Evolutionary conservation across 192 early-diverging fungal genomes (phyloP), one percentile per base, ranked within the genome.

Genomic region (Backusella parvicylindrica): DNA sequence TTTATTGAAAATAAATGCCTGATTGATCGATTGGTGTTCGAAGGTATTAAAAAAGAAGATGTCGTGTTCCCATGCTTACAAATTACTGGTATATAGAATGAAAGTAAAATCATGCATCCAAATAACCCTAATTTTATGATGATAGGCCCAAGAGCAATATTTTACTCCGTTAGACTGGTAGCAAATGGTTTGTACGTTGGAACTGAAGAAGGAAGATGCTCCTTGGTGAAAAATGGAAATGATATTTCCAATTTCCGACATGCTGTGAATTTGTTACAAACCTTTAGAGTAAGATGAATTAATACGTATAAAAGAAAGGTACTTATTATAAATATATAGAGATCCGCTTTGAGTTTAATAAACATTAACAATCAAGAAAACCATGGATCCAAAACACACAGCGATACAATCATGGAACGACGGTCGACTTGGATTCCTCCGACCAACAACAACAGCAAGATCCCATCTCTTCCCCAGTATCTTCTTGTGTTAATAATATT

Each of bases 351-450:
- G 40, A 41, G 40, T 41, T 41, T 41, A 41, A 41, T 41, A 41
- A 41, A 41, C 40, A 41, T 41, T 41, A 41, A 41, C 40, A 41
- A 41, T 41, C 40, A 41, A 41, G 40, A 41, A 41, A 41, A 41
- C 40, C 3, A 63, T 23, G 56, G 56, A 63, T 63, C 30, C 56
- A 63, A 63, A 23, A 23, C 3, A 63, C 56, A 31, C 18, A 63
- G 8, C 4, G 26, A 28, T 60, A 60, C 26, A 60, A 60, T 26
- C 53, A 60, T n/a, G 26, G 18, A 26, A 60, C 26, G 26, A 30
- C 26, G n/a, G 28, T 30, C 26, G 40, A 41, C 40, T 5, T 41
- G 64, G 60, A 76, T 67, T 70, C 64, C 71, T 70, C 33, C 70
- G 38, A 28, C 30, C 43, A 26, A 64, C 43, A 67, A 64, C 64